A percentile compares a stretch with the other conserved stretches of the same genome.
phyloP scores from a whole-genome alignment of 2,329 filamentous ascomycete genomes.

The Venturia asperata region DNA sequence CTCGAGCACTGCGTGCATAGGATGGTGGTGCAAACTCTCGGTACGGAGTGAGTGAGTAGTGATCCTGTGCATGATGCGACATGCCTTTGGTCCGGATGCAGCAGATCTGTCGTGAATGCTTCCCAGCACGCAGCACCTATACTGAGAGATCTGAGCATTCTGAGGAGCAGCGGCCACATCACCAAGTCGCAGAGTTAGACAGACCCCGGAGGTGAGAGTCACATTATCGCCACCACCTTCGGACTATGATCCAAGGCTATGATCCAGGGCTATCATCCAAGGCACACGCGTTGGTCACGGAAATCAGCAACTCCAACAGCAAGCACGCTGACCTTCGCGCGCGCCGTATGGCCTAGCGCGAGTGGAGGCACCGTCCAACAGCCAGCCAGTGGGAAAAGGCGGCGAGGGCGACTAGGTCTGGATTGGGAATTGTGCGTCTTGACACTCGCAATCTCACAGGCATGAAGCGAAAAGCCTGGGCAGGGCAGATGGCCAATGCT shows the following conservation, averaged over 20 bases:
- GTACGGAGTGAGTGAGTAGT: neutral
- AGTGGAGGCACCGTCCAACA: slow-evolving; percentile 1
- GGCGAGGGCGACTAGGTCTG: slow-evolving; percentile 7
- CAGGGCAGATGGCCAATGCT: slow-evolving; percentile 7
- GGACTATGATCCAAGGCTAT: neutral
- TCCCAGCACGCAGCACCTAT: too few relatives aligned
- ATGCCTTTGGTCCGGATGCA: neutral
- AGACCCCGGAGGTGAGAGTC: neutral
- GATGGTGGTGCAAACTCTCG: neutral
- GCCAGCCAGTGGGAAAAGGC: slow-evolving; percentile 6
- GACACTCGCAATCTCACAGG: slow-evolving; percentile 18
- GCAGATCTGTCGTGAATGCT: neutral
- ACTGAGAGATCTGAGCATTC: too few relatives aligned
- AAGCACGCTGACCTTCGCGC: neutral
- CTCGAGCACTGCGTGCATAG: neutral
- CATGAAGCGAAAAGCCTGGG: neutral
- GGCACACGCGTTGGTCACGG: slow-evolving; percentile 1
- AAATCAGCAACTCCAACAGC: neutral
- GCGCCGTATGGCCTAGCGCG: slow-evolving; percentile 8
- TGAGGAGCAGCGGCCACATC: too few relatives aligned
- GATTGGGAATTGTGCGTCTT: slow-evolving; percentile 11
- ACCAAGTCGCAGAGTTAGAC: neutral
- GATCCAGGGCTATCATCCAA: neutral
- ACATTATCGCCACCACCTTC: neutral
- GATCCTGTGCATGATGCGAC: neutral